These are phyloP conservation scores for Rhizopus arrhizus DNA, from an alignment of 371 early-diverging fungal genomes.

Conservation along the genomic window DNA sequence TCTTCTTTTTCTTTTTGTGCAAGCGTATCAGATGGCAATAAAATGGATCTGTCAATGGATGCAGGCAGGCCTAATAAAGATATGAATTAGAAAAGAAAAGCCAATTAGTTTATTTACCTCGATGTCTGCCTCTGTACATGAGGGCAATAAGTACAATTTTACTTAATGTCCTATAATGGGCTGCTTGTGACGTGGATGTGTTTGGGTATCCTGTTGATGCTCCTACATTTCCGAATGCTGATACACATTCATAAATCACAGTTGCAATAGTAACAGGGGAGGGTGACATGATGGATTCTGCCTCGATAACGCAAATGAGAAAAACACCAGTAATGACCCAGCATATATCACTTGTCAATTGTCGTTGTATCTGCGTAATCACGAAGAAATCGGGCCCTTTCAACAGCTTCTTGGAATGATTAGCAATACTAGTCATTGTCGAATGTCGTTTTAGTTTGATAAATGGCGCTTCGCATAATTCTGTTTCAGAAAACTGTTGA, in stretches of 20 bases:
- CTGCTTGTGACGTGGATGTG: conserved; percentile 42
- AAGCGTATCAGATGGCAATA: conserved; percentile 44
- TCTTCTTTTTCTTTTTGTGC: conserved; percentile 36
- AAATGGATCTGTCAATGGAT: conserved; percentile 50
- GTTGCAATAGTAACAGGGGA: conserved; percentile 41
- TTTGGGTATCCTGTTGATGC: conserved; percentile 43
- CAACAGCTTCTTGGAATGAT: conserved; percentile 33
- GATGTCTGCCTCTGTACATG: conserved; percentile 49
- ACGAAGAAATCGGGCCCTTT: conserved; percentile 48
- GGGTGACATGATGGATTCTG: conserved; percentile 39
- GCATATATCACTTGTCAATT: conserved; percentile 47
- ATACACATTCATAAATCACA: conserved; percentile 49
- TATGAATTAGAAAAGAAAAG: background rate
- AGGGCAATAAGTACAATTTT: conserved; percentile 43
- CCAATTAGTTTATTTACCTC: conserved; percentile 31
- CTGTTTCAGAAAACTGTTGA: conserved; percentile 31
- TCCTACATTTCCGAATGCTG: conserved; percentile 48
- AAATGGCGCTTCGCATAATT: conserved; percentile 34
- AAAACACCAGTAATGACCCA: conserved; percentile 49
- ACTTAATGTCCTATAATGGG: conserved; percentile 35
- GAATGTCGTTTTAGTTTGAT: conserved; percentile 41
- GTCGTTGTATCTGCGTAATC: conserved; percentile 47
- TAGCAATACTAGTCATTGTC: conserved; percentile 46
- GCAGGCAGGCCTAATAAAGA: conserved; percentile 41
- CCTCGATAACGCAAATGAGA: conserved; percentile 35